Conservation (phyloP, 441 rosid species). For the Gossypium gossypioides region DNA sequence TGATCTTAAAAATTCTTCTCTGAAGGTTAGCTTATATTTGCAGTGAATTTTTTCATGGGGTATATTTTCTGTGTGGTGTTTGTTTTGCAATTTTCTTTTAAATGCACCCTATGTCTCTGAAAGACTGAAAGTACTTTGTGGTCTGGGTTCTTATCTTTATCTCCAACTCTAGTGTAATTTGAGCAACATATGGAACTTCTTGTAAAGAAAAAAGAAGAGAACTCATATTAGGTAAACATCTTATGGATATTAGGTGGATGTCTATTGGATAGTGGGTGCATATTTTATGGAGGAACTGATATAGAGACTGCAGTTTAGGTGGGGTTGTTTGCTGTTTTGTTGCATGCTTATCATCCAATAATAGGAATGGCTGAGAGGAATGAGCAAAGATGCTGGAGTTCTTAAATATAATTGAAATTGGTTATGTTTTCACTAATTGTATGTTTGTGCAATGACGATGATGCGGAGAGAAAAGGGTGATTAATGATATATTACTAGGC, state of each 20-base stretch:
- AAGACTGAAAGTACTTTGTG: not conserved
- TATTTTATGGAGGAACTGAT: not conserved
- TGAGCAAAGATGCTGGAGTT: not conserved
- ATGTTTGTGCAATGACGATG: not conserved
- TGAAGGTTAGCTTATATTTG: constrained; percentile 53
- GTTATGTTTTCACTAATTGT: not conserved
- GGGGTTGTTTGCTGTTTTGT: not conserved
- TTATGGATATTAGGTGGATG: not conserved
- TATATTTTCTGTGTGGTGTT: not conserved
- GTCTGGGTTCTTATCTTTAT: not conserved
- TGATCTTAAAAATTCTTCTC: constrained; percentile 77
- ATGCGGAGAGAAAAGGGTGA: not conserved
- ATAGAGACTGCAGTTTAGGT: not conserved
- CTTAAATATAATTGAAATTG: not conserved
- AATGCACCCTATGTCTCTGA: not conserved
- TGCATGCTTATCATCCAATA: constrained; percentile 2
- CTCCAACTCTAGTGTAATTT: not conserved
- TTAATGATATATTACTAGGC: not conserved
- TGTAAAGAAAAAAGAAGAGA: not conserved
- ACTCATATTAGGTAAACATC: not conserved
- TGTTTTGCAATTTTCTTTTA: not conserved
- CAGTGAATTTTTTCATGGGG: not conserved
- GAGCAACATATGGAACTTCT: not conserved
- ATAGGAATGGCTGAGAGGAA: not conserved
- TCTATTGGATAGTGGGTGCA: not conserved